Base-by-base conservation (phyloP, 495 filamentous ascomycete species). In the Acidomyces sp. region DNA sequence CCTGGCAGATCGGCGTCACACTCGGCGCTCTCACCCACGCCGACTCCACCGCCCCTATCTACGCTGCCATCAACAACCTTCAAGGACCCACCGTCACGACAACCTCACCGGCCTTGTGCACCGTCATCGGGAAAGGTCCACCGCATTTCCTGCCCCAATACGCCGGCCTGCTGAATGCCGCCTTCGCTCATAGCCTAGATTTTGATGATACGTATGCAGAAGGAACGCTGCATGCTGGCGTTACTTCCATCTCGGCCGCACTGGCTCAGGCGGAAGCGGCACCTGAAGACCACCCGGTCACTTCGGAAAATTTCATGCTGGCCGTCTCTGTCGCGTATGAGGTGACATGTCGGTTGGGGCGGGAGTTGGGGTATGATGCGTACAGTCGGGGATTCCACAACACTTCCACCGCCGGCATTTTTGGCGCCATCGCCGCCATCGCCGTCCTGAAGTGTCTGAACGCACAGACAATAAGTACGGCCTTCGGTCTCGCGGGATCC, bases 321-420 rank as follows among this genome's bases (percentile, higher is more conserved):
- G 51, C 49, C 10, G 37, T 55, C n/a, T 21, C 45, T 24, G 43
- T 55, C 17, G 53, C 40, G 12, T 55, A 55, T 26, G 53, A 55
- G 32, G 39, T 53, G 6, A 51, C 48, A 4, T 53, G 49, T 22
- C 49, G 53, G 2, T 34, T 55, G 1, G 49, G 45, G 23, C 35
- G 53, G 16, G 53, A 52, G 23, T 37, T 55, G 6, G 53, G 50
- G 27, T 49, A 42, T 20, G 45, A 37, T 18, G 41, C 53, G 10
- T 55, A 55, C 43, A 37, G 34, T 16, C 53, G 50, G 15, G 53
- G 53, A 17, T 53, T 55, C 27, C 53, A 55, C 39, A 53, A 53
- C 29, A 53, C 53, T 5, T 26, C 23, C 17, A 55, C 49, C 5
- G 41, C 43, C 11, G 53, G 53, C 33, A 43, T 55, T 37, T 55